Percentiles rank a stretch among this genome's conserved stretches.
Conservation (phyloP, 1,284 basidiomycete genomes). For the Melampsora larici-populina region DNA sequence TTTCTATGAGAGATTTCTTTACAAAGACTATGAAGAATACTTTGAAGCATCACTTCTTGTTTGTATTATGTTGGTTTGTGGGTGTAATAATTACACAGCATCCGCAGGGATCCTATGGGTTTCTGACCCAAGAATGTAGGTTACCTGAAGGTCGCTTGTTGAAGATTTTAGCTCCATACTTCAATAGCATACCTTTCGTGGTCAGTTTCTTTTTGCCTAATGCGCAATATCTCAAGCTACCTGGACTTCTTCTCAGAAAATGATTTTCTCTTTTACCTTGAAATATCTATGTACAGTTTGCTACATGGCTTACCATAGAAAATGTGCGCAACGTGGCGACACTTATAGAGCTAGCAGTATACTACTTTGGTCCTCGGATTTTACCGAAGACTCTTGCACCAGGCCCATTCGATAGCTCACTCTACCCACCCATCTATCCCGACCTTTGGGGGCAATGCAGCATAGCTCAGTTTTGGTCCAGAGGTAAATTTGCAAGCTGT, state of each 20-base stretch:
- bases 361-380: conserved; percentile 22
- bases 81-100: conserved; percentile 17
- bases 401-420: conserved; percentile 28
- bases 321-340: background rate
- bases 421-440: conserved; percentile 39
- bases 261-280: too few relatives aligned
- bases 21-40: background rate
- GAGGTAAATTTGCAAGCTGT: background rate
- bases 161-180: background rate
- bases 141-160: background rate
- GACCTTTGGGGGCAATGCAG: background rate
- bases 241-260: too few relatives aligned
- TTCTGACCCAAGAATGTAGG: conserved; percentile 5
- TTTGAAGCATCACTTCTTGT: conserved; percentile 23
- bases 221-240: too few relatives aligned
- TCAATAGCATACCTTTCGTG: background rate
- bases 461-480: conserved; percentile 38
- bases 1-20: conserved; percentile 5
- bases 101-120: conserved; percentile 13
- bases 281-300: background rate
- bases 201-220: background rate
- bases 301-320: conserved; percentile 24
- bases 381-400: conserved; percentile 35
- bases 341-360: conserved; percentile 23
- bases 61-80: conserved; percentile 2